Base-by-base conservation (phyloP, 2,329 filamentous ascomycete genomes). In the Cladosporium sp. region DNA sequence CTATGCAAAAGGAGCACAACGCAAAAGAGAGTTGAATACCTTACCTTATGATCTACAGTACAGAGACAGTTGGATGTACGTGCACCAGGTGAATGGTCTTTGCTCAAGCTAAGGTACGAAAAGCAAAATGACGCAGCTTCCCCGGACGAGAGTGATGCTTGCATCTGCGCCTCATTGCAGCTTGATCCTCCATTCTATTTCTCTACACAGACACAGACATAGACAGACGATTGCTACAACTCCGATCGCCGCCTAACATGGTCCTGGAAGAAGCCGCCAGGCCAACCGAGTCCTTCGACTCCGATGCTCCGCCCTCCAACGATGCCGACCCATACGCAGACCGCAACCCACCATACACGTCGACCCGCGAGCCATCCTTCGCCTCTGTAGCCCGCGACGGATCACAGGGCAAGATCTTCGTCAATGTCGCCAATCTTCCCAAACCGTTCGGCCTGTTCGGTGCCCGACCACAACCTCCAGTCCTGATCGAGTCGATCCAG, bases 321-420 rank as follows among this genome's bases (percentile, higher is more conserved):
- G 76, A 79, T 64, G 69, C 72, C 67, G 79, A 81, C 66, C 73
- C 75, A 1, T 80, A 78, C 67, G 76, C 78, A 69, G 67, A 78
- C 56, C 75, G 71, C 66, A 67, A 71, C 56, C 72, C 80, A 28
- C 75, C 78, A 16, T 70, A 74, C 62, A 77, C 79, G 21, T 66
- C 76, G 23, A 76, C 76, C 14, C 67, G 80, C 29, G 53, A 67
- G n/a, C 63, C 73, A 11, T 69, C 69, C 31, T 71, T 56, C 61
- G 61, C 50, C 33, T 63, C 61, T 14, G 61, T 63, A 29, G 61
- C 61, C 21, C 28, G 35, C 3, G 50, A 63, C 35, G 50, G 33
- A 28, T 23, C 50, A 10, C 61, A 63, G 31, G 50, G 35, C 50
- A 62, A 62, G 26, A 46, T 63, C 50, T 63, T 63, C 61, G 76